phyloP scores from a whole-genome alignment of 2,329 filamentous ascomycete species.

The Purpureocillium lavendulum region DNA sequence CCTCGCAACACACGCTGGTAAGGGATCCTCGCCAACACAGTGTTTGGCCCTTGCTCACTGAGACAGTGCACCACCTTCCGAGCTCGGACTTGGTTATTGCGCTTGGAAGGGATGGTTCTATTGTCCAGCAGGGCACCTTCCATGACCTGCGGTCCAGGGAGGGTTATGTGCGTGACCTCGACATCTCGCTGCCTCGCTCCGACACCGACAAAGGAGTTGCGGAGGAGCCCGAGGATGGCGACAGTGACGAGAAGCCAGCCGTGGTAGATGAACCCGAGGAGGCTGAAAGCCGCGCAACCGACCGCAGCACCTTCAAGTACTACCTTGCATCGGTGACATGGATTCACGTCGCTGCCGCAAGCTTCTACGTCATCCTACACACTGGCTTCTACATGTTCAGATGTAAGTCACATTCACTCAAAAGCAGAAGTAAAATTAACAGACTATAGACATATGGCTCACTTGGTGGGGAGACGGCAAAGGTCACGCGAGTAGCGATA shows the following conservation, averaged over 20 bases:
- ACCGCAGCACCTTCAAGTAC: conserved; percentile 18
- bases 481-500: conserved; percentile 13
- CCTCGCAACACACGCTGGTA: conserved; percentile 25
- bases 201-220: not conserved
- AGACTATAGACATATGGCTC: conserved; percentile 16
- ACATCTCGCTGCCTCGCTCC: conserved; percentile 16
- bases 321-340: conserved; percentile 15
- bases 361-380: conserved; percentile 8
- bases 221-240: conserved; percentile 1
- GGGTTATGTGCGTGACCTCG: conserved; percentile 27
- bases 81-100: conserved; percentile 35
- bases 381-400: conserved; percentile 14
- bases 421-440: not conserved
- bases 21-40: not conserved
- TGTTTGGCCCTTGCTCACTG: not conserved
- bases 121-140: conserved; percentile 33
- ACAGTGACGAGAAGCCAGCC: conserved; percentile 1
- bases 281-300: conserved; percentile 8
- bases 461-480: conserved; percentile 22
- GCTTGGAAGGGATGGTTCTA: conserved; percentile 26
- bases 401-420: conserved; percentile 11
- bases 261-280: too few relatives aligned
- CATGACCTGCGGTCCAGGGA: conserved; percentile 23
- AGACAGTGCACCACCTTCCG: conserved; percentile 22
- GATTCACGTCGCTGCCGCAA: conserved; percentile 11